These are phyloP conservation scores for Talaromyces proteolyticus DNA, from an alignment of 495 filamentous ascomycete species.

Conservation along the genomic window DNA sequence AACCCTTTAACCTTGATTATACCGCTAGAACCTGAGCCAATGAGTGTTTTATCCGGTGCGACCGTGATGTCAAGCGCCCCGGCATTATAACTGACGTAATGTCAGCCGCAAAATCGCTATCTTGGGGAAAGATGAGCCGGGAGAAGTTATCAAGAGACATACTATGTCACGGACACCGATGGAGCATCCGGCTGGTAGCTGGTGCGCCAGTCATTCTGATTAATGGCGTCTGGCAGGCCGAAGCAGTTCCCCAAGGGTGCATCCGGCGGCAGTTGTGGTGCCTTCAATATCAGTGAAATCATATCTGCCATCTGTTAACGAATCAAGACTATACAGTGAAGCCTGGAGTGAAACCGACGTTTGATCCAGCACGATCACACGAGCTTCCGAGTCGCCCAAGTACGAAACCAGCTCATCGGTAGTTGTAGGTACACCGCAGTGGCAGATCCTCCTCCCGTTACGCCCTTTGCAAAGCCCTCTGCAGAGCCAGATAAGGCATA, in stretches of 20 bases:
- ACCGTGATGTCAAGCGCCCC: slow-evolving; percentile 38
- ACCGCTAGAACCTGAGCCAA: slow-evolving; percentile 30
- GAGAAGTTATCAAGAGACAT: not conserved
- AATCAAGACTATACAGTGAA: too few species aligned
- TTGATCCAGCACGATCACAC: slow-evolving; percentile 26
- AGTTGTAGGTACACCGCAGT: slow-evolving; percentile 28
- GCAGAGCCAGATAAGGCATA: slow-evolving; percentile 28
- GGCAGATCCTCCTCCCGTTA: slow-evolving; percentile 34
- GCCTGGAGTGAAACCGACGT: slow-evolving; percentile 4
- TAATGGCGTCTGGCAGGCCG: slow-evolving; percentile 48
- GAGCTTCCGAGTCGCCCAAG: slow-evolving; percentile 28
- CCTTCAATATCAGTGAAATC: slow-evolving; percentile 40
- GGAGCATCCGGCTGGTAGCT: slow-evolving; percentile 33
- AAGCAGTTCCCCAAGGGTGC: slow-evolving; percentile 39
- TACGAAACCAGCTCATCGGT: slow-evolving; percentile 38
- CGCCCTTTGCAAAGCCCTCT: slow-evolving; percentile 35
- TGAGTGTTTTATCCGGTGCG: slow-evolving; percentile 36
- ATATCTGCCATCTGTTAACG: slow-evolving; percentile 10
- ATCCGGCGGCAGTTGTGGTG: slow-evolving; percentile 34
- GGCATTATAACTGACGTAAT: slow-evolving; percentile 24
- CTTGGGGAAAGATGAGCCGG: not conserved
- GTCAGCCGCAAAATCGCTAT: not conserved
- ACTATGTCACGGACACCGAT: slow-evolving; percentile 30
- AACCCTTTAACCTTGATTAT: slow-evolving; percentile 40
- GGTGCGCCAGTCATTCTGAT: slow-evolving; percentile 41